A percentile compares a stretch with the other conserved stretches of the same genome.
Evolutionary conservation across 805 yeast genomes (phyloP).

Genomic region (Candida ascalaphidarum): DNA sequence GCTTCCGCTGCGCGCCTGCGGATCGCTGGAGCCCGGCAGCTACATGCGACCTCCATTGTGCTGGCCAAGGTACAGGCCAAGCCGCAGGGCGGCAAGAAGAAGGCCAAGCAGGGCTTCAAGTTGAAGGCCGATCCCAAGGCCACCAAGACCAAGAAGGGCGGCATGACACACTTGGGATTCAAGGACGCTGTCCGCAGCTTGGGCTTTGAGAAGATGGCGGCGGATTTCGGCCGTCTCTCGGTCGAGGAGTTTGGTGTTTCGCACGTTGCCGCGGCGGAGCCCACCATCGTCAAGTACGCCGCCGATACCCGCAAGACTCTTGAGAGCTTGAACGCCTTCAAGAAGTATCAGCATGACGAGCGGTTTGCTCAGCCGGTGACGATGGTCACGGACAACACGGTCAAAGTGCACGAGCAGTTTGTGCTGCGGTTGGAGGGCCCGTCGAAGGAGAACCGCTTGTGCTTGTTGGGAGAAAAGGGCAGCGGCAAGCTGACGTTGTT

Average conservation of each 20-base stretch:
- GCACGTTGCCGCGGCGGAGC: conserved; percentile 2
- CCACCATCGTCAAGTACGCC: conserved; percentile 26
- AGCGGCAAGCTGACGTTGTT: conserved; percentile 71
- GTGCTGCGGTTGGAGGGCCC: conserved; percentile 22
- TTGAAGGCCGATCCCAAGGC: conserved; percentile 6
- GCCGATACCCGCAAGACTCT: conserved; percentile 34
- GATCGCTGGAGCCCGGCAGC: too few species aligned
- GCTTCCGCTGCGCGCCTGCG: too few species aligned
- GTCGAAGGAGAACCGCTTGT: conserved; percentile 37
- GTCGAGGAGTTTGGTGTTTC: conserved; percentile 4
- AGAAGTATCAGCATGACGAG: conserved; percentile 58
- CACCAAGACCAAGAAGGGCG: conserved; percentile 24
- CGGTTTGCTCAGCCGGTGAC: conserved; percentile 53
- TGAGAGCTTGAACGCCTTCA: conserved; percentile 52
- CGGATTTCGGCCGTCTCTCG: conserved; percentile 9
- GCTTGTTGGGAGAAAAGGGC: conserved; percentile 65
- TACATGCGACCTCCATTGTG: conserved; percentile 2
- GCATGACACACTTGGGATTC: conserved; percentile 33
- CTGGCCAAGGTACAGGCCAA: conserved; percentile 10
- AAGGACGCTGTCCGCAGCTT: conserved; percentile 27
- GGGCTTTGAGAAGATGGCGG: conserved; percentile 25
- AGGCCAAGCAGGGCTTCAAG: conserved; percentile 14
- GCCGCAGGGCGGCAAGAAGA: conserved; percentile 16
- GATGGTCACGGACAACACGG: conserved; percentile 44
- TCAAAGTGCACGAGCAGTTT: conserved; percentile 28